Conservation (phyloP, 306 rosid species). For the Cucurbita maxima region DNA sequence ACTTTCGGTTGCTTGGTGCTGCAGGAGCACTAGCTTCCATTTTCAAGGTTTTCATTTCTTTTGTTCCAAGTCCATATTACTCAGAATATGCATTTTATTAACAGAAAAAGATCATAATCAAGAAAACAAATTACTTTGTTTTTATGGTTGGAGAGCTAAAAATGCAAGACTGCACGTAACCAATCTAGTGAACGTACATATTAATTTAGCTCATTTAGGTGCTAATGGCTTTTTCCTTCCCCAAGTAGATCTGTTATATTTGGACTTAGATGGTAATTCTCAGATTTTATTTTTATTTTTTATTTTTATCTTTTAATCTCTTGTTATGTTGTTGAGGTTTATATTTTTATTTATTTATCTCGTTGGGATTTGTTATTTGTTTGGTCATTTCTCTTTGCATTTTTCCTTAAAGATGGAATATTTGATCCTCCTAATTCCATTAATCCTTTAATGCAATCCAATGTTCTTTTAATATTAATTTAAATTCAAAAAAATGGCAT, state of each 20-base stretch:
- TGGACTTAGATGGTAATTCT: neutral
- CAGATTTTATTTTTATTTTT: neutral
- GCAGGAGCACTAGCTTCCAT: conserved; percentile 63
- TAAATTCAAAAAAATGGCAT: neutral
- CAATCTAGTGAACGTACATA: neutral
- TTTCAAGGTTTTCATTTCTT: conserved; percentile 59
- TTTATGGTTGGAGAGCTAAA: neutral
- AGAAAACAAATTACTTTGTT: neutral
- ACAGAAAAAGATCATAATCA: neutral
- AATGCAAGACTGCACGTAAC: neutral
- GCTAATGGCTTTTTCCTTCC: neutral
- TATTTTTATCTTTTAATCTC: neutral
- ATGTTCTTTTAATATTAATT: neutral
- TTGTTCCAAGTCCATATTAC: conserved; percentile 7
- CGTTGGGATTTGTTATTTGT: neutral
- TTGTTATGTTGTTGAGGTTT: neutral
- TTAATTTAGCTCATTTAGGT: neutral
- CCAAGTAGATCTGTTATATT: neutral
- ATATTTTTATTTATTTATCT: neutral
- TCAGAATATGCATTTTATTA: neutral
- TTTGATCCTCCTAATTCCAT: neutral
- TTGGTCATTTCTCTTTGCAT: neutral
- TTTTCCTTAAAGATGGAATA: neutral
- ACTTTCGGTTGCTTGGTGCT: conserved; percentile 72
- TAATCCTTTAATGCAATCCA: neutral